Base-by-base conservation (phyloP, 768 basidiomycete species). In the Filobasidium wieringae region DNA sequence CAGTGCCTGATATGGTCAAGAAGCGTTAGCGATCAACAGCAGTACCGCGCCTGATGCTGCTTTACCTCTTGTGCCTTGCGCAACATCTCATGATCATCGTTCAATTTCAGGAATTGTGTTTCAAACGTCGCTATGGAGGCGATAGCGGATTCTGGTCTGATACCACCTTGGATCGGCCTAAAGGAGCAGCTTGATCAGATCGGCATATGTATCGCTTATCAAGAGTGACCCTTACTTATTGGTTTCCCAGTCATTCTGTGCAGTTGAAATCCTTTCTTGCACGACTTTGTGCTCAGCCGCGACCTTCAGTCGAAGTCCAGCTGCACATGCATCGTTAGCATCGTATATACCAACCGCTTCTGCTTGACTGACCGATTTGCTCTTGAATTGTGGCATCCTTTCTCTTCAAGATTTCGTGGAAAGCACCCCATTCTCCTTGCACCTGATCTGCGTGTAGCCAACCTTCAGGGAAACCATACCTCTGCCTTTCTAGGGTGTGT, bases 391-490 rank as follows among this genome's bases (percentile, higher is more conserved):
- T 88, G 70, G 91, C 91, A 64, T 91, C 93, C 83, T 97, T 97
- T 66, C 95, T 80, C 78, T 90, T 90, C 72, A 99, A 78, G 58
- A 97, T 96, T 76, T 97, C 93, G 64, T 91, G 89, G 77, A 92
- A 97, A 29, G 93, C 91, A 69, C 87, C 87, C 95, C 95, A 99
- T 77, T 99, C 95, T 19, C 91, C 90, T 60, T 88, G 81, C 47
- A 99, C 82, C 71, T 96, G 95, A 72, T 99, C 95, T 64, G 89
- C 90, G 73, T 97, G 95, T 0, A 97, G 83, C 95, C 95, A 99
- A 68, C 97, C 95, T 43, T 87, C 83, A 2, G 89, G 86, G 68
- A 99, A 99, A 66, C 93, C 89, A 76, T 88, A 99, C 76, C 95
- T 79, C 75, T 97, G 96, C 54, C 92, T 81, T 74, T 99, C 92